Percentiles rank a stretch among this genome's conserved stretches.
These are phyloP conservation scores for Laetiporus sulphureus DNA, from an alignment of 1,284 basidiomycete species.

Conservation along the genomic window DNA sequence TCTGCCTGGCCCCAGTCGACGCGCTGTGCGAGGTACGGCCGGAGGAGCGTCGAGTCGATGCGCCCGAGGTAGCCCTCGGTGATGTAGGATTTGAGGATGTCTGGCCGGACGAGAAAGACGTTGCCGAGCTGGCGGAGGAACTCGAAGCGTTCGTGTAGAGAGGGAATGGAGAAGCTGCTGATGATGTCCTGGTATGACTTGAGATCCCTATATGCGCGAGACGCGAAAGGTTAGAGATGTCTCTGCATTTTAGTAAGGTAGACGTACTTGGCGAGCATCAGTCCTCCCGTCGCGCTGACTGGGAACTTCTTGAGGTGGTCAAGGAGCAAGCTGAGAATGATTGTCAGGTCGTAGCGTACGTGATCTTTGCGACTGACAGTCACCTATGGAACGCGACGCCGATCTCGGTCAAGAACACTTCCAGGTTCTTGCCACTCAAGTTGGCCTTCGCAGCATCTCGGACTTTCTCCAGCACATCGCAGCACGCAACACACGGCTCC, in stretches of 20 bases:
- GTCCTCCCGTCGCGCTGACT: slow-evolving; percentile 92
- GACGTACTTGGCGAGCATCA: slow-evolving; percentile 94
- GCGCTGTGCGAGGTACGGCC: slow-evolving; percentile 88
- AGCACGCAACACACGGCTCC: slow-evolving; percentile 88
- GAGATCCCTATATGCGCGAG: slow-evolving; percentile 62
- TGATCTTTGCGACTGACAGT: slow-evolving; percentile 13
- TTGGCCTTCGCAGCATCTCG: slow-evolving; percentile 68
- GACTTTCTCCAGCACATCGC: slow-evolving; percentile 80
- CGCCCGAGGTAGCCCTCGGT: slow-evolving; percentile 87
- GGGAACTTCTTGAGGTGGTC: slow-evolving; percentile 97
- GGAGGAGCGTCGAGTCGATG: slow-evolving; percentile 82
- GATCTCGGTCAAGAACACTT: slow-evolving; percentile 89
- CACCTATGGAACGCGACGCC: slow-evolving; percentile 93
- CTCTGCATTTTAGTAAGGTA: slow-evolving; percentile 1
- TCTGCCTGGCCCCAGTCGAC: slow-evolving; percentile 85
- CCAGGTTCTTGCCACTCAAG: slow-evolving; percentile 87
- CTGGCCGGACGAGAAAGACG: slow-evolving; percentile 91
- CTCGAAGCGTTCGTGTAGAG: slow-evolving; percentile 93
- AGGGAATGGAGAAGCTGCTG: slow-evolving; percentile 72
- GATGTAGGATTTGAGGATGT: slow-evolving; percentile 90
- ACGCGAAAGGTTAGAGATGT: not conserved
- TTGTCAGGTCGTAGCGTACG: not conserved
- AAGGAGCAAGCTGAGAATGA: slow-evolving; percentile 64
- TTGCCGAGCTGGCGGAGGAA: slow-evolving; percentile 98
- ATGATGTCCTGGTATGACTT: slow-evolving; percentile 95